Conservation (phyloP, 345 rosid genomes). For the Nephelium lappaceum region DNA sequence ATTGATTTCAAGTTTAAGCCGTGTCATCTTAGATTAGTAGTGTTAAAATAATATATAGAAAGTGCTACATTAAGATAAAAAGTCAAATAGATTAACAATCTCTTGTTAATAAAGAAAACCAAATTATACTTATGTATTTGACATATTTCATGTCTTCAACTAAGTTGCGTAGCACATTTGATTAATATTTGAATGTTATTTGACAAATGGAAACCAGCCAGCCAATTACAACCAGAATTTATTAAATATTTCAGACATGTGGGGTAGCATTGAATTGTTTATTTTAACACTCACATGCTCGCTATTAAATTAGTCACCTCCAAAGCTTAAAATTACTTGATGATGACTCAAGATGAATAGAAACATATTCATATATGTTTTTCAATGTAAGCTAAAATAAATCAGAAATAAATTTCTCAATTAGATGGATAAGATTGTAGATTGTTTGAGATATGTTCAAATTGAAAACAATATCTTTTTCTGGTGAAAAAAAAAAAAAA, state of each 20-base stretch:
- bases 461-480: too few species aligned
- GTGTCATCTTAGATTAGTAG: neutral
- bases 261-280: conserved; percentile 4
- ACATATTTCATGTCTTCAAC: neutral
- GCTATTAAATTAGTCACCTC: neutral
- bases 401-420: too few species aligned
- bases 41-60: neutral
- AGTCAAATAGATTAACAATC: neutral
- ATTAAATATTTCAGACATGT: conserved; percentile 16
- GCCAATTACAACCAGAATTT: conserved; percentile 25
- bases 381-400: too few species aligned
- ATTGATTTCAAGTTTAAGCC: too few species aligned
- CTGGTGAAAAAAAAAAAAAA: too few species aligned
- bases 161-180: conserved; percentile 23
- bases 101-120: neutral
- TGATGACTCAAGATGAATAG: too few species aligned
- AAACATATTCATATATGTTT: too few species aligned
- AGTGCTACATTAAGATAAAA: neutral
- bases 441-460: too few species aligned
- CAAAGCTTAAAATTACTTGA: neutral
- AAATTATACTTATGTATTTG: neutral
- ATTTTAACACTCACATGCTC: neutral
- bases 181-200: neutral
- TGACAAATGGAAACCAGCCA: conserved; percentile 23
- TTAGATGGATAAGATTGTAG: too few species aligned